Base-by-base conservation (phyloP, 169 alveolate genomes). In the Babesia ovata region DNA sequence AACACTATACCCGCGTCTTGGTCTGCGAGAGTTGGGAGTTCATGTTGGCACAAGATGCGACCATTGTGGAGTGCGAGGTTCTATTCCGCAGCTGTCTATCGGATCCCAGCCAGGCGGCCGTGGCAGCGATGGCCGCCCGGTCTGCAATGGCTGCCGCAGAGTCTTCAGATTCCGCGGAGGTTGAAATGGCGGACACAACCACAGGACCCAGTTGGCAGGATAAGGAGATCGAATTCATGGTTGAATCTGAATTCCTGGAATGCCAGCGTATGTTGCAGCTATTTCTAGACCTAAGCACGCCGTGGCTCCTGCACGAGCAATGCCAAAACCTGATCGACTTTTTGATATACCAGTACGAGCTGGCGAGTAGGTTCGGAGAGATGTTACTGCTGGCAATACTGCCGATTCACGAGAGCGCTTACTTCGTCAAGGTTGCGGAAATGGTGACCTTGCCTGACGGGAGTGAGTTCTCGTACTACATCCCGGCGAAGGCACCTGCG, bases 211-310 rank as follows among this genome's bases (percentile, higher is more conserved):
- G 21, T 9, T 67, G 76, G 76, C 66, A 46, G 33, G 21, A 22
- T 21, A 83, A 73, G 70, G 86, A 83, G 29, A 45, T 83, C 22
- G 90, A 83, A 26, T 83, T 83, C 42, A 62, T 83, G 81, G 46
- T 22, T 4, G 72, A 63, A 28, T 33, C 71, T 1, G 86, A 83
- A 70, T 17, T 74, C 11, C 16, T 17, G 4, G 83, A 75, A 11
- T 69, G 29, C 39, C 67, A 83, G 39, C 26, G 69, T 24, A 22
- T 52, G 67, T 21, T 83, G 22, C 75, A 46, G 13, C 53, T 48
- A 10, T 75, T 83, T 50, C 26, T 83, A 58, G 83, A 83, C 24
- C 44, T 52, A 28, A 21, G 46, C 50, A 63, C 67, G 19, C 86
- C 85, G 26, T 83, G 75, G 53, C 53, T 74, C 45, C 16, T 54